These are phyloP conservation scores for Prunus padus DNA, from an alignment of 306 rosid genomes.

Conservation along the genomic window DNA sequence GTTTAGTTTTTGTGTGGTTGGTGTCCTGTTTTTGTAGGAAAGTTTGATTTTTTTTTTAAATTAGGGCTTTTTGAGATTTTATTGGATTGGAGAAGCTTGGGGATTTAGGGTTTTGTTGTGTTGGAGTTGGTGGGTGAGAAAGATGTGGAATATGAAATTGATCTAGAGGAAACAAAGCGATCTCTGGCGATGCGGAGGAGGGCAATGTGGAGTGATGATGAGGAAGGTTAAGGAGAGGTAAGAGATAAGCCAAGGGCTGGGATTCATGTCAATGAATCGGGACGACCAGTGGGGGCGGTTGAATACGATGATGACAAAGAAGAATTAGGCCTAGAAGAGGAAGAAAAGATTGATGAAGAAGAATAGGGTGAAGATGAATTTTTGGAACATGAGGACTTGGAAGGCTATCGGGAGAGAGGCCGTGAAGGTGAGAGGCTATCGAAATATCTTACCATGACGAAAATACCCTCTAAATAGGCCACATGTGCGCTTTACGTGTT, in stretches of 20 bases:
- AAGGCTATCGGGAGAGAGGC: no score
- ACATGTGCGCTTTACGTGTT: no score
- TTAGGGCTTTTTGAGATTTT: slow-evolving; percentile 5
- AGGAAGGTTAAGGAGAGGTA: slow-evolving; percentile 54
- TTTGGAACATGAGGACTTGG: no score
- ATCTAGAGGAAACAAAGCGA: slow-evolving; percentile 73
- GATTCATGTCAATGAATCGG: slow-evolving; percentile 67
- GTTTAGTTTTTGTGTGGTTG: slow-evolving; percentile 3
- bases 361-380: no score
- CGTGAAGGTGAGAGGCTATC: no score
- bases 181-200: slow-evolving; percentile 83
- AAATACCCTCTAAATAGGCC: no score
- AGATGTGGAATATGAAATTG: slow-evolving; percentile 80
- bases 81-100: slow-evolving; percentile 12
- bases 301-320: slow-evolving; percentile 70
- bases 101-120: slow-evolving; percentile 34
- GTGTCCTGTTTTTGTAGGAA: not conserved
- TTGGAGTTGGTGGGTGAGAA: slow-evolving; percentile 48
- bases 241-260: slow-evolving; percentile 40
- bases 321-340: no score
- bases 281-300: slow-evolving; percentile 84
- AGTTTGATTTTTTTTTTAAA: slow-evolving; percentile 6
- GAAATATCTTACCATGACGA: no score
- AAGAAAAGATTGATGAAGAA: no score
- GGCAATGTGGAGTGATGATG: slow-evolving; percentile 84